These are phyloP conservation scores for Boeremia exigua DNA, from an alignment of 2,329 filamentous ascomycete genomes.

Conservation along the genomic window DNA sequence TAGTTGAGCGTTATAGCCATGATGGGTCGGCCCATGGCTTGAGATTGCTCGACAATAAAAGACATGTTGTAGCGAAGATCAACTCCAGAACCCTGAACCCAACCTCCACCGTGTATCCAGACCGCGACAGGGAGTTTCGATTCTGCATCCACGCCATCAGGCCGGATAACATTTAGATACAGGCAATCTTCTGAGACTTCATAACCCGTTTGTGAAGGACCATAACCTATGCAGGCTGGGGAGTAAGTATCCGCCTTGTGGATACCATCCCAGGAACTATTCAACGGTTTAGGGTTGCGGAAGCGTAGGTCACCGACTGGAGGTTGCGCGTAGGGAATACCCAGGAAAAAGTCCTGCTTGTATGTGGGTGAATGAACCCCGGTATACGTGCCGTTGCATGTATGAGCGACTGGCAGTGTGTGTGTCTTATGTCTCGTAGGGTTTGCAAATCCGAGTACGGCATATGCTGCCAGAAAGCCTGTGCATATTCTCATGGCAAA, in stretches of 20 bases:
- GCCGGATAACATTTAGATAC: constrained; percentile 46
- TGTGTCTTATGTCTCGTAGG: neutral
- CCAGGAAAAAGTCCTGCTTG: constrained; percentile 48
- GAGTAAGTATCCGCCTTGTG: constrained; percentile 45
- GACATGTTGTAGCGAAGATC: constrained; percentile 62
- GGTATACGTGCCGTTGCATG: constrained; percentile 46
- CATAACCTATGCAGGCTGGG: constrained; percentile 23
- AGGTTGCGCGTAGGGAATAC: constrained; percentile 24
- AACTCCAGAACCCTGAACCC: constrained; percentile 20
- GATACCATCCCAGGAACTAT: constrained; percentile 35
- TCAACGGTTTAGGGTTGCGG: constrained; percentile 16
- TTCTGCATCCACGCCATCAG: constrained; percentile 19
- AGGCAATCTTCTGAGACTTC: constrained; percentile 47
- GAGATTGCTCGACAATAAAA: constrained; percentile 29
- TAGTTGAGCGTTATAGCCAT: constrained; percentile 36
- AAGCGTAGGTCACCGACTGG: constrained; percentile 40
- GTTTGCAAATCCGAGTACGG: neutral
- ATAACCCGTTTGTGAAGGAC: constrained; percentile 14
- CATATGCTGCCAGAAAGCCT: neutral
- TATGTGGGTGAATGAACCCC: constrained; percentile 46
- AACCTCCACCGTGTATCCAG: constrained; percentile 18
- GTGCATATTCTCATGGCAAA: neutral
- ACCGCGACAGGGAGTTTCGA: constrained; percentile 20
- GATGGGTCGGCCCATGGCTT: constrained; percentile 32
- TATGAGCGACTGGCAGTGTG: neutral